Evolutionary conservation across 495 filamentous ascomycete genomes (phyloP).

Genomic region (Penicillium diatomitis): DNA sequence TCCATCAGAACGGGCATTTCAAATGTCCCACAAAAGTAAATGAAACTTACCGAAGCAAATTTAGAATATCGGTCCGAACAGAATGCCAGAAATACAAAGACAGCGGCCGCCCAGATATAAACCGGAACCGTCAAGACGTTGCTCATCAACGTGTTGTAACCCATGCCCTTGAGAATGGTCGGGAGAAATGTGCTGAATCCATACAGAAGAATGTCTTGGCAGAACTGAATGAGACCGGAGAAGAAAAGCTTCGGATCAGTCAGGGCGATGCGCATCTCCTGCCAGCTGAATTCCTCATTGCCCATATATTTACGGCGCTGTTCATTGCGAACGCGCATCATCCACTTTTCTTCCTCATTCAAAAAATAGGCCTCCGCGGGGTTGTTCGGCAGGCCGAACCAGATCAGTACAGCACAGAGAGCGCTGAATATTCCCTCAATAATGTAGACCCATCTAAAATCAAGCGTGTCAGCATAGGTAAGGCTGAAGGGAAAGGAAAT

Average conservation of each 20-base stretch:
- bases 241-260: constrained; percentile 32
- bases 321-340: constrained; percentile 41
- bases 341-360: constrained; percentile 38
- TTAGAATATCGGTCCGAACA: constrained; percentile 31
- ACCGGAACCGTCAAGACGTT: constrained; percentile 40
- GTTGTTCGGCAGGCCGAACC: constrained; percentile 49
- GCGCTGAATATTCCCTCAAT: constrained; percentile 47
- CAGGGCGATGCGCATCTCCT: constrained; percentile 37
- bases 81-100: constrained; percentile 35
- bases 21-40: neutral
- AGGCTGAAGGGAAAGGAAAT: neutral
- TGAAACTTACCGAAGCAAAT: constrained; percentile 18
- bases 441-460: constrained; percentile 39
- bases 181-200: constrained; percentile 54
- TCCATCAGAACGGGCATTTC: neutral
- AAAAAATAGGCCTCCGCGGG: constrained; percentile 45
- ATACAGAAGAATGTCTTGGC: constrained; percentile 46
- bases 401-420: constrained; percentile 39
- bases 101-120: constrained; percentile 32
- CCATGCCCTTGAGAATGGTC: constrained; percentile 44
- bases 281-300: constrained; percentile 42
- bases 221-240: constrained; percentile 42
- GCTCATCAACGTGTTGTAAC: constrained; percentile 38
- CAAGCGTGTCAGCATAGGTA: neutral
- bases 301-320: constrained; percentile 36